These are phyloP conservation scores for Xylariaceae sp. DNA, from an alignment of 2,329 filamentous ascomycete genomes.

Conservation along the genomic window DNA sequence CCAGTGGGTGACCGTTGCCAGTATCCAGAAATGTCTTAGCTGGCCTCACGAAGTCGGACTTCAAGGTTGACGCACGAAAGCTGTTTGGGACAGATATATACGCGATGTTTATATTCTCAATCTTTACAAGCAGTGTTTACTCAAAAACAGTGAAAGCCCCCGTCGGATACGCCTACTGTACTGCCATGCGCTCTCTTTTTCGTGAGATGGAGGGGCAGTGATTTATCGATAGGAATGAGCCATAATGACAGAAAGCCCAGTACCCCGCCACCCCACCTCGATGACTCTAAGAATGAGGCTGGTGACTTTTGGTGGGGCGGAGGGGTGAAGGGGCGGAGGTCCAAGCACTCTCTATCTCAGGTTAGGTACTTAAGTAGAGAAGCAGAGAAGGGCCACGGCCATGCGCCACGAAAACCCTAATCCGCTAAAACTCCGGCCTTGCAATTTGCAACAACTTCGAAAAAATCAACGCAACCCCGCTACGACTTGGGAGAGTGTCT, in stretches of 20 bases:
- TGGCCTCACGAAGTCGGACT: not conserved
- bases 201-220: not conserved
- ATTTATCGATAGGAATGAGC: too few relatives aligned
- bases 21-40: not conserved
- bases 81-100: too few relatives aligned
- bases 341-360: too few relatives aligned
- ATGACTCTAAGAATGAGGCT: not conserved
- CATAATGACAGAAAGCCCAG: too few relatives aligned
- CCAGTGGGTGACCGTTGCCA: conserved; percentile 9
- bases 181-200: conserved; percentile 1
- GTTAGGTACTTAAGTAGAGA: too few relatives aligned
- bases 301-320: not conserved
- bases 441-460: conserved; percentile 8
- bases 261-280: conserved; percentile 12
- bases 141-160: too few relatives aligned
- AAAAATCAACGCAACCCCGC: conserved; percentile 22
- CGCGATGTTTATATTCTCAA: too few relatives aligned
- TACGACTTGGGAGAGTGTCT: too few relatives aligned
- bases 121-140: too few relatives aligned
- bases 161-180: not conserved
- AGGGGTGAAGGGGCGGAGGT: too few relatives aligned
- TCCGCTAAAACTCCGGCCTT: conserved; percentile 28
- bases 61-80: too few relatives aligned
- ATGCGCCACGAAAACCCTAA: conserved; percentile 22
- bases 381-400: too few relatives aligned